Percentiles rank a stretch among this genome's conserved stretches.
phyloP scores from a whole-genome alignment of 495 filamentous ascomycete species.

The Penicillium odoratum region DNA sequence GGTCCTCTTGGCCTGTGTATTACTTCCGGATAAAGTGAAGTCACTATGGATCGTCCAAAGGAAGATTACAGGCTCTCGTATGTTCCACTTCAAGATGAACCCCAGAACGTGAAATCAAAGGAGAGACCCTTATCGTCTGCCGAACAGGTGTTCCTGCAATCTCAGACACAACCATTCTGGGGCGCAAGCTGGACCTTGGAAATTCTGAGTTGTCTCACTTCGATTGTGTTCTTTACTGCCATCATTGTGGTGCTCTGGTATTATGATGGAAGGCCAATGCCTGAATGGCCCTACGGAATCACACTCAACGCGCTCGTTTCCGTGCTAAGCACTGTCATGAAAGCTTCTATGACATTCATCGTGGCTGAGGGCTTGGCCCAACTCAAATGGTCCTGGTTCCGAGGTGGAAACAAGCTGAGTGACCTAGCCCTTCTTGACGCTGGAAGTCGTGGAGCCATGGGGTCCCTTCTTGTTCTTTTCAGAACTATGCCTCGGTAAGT shows the following conservation, averaged over 20 bases:
- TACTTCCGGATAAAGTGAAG: too few species aligned
- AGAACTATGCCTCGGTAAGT: conserved; percentile 26
- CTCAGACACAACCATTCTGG: conserved; percentile 21
- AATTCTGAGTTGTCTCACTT: conserved; percentile 26
- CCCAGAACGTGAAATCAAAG: not conserved
- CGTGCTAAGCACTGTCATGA: conserved; percentile 43
- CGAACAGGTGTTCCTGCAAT: conserved; percentile 23
- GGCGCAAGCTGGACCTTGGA: conserved; percentile 31
- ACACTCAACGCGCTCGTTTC: conserved; percentile 50
- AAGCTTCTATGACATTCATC: conserved; percentile 41
- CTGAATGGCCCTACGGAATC: conserved; percentile 46
- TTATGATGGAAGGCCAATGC: conserved; percentile 40
- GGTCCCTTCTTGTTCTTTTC: conserved; percentile 34
- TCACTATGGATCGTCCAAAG: conserved; percentile 19
- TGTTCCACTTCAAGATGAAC: conserved; percentile 16
- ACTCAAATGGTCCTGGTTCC: conserved; percentile 53
- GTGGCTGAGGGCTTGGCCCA: conserved; percentile 43
- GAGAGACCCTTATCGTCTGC: conserved; percentile 19
- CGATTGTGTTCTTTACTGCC: conserved; percentile 22
- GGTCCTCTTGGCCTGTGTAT: not conserved
- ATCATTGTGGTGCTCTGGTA: conserved; percentile 36
- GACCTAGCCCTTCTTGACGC: conserved; percentile 46
- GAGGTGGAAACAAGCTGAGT: conserved; percentile 35
- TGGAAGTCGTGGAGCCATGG: conserved; percentile 40
- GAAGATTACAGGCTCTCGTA: conserved; percentile 25